Evolutionary conservation across 2,329 filamentous ascomycete genomes (phyloP).

Genomic region (Corynespora cassiicola): DNA sequence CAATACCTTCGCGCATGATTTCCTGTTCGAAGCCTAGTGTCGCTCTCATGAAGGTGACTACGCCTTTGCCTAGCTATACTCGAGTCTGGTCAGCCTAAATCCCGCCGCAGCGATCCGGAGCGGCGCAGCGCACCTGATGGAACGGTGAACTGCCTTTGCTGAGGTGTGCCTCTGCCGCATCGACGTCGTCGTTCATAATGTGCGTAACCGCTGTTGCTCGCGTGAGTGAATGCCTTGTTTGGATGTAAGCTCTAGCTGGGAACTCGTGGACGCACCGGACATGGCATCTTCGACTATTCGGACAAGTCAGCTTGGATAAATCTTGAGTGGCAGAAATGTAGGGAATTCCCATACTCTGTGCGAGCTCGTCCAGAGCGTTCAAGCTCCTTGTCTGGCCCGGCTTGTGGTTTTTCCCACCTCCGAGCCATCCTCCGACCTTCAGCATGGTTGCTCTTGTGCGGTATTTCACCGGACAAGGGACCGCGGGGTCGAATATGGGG

Average conservation of each 20-base stretch:
- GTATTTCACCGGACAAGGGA: slow-evolving; percentile 1
- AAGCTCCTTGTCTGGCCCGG: slow-evolving; percentile 60
- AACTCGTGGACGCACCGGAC: slow-evolving; percentile 43
- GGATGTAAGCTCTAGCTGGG: background rate
- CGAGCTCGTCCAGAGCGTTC: slow-evolving; percentile 63
- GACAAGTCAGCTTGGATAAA: too few species aligned
- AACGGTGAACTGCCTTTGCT: slow-evolving; percentile 81
- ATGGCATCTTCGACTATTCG: slow-evolving; percentile 56
- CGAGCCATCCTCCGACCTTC: slow-evolving; percentile 48
- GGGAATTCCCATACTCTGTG: slow-evolving; percentile 53
- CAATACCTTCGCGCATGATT: slow-evolving; percentile 76
- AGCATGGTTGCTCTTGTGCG: too few species aligned
- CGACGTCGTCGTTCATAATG: slow-evolving; percentile 91
- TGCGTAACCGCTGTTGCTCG: slow-evolving; percentile 65
- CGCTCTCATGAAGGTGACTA: slow-evolving; percentile 84
- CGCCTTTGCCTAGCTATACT: slow-evolving; percentile 73
- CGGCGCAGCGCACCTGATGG: slow-evolving; percentile 67
- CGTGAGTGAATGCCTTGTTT: slow-evolving; percentile 29
- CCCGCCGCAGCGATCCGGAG: slow-evolving; percentile 3
- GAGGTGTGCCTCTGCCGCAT: slow-evolving; percentile 77
- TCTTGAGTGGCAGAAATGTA: too few species aligned
- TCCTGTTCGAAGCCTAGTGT: slow-evolving; percentile 92
- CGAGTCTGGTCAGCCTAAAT: slow-evolving; percentile 14
- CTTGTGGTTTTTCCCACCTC: slow-evolving; percentile 35
- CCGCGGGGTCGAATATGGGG: background rate